Base-by-base conservation (phyloP, 2,329 filamentous ascomycete species). In the Colletotrichum sp. region DNA sequence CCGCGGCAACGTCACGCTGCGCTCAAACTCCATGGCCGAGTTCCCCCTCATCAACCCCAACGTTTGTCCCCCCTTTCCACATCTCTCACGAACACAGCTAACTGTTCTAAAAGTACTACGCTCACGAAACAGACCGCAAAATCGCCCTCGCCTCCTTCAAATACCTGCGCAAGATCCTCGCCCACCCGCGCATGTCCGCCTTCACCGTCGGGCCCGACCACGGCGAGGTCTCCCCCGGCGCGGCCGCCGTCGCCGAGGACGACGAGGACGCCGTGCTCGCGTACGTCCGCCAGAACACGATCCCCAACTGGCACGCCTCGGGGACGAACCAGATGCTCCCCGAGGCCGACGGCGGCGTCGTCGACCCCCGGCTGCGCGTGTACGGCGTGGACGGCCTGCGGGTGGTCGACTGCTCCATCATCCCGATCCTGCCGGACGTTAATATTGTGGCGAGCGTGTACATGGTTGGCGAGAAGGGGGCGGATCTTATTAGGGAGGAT, bases 321-420 rank as follows among this genome's bases (percentile, higher is more conserved):
- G 88, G 90, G 15, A 90, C 87, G n/a, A 86, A 86, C 60, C 85
- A 87, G 32, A 90, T 90, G 89, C 81, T 88, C 69, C 87, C 87
- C 4, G 79, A 81, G 28, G 57, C 70, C 5, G 72, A 75, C 15
- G 71, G 70, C 5, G 80, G 78, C 7, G 79, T 79, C 15, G 69
- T 77, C 10, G 77, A 78, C 30, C 73, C 81, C 13, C 83, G 84
- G 81, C 83, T 86, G 52, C 88, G 86, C 77, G 78, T 92, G 4
- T 90, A 92, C 79, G 85, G 92, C 5, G 90, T 91, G 0, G 90
- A 92, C 78, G 88, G 86, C 55, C 80, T 90, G 52, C 83, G 88
- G 13, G 81, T 89, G 26, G 86, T 87, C 1, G 88, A 89, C 79
- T 85, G 87, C 16, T 86, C 86, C 34, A 83, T 89, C 49, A 85